A percentile compares a stretch with the other conserved stretches of the same genome.
Evolutionary conservation across 352 stramenopile species (phyloP).

Genomic region (Phytophthora megakarya): DNA sequence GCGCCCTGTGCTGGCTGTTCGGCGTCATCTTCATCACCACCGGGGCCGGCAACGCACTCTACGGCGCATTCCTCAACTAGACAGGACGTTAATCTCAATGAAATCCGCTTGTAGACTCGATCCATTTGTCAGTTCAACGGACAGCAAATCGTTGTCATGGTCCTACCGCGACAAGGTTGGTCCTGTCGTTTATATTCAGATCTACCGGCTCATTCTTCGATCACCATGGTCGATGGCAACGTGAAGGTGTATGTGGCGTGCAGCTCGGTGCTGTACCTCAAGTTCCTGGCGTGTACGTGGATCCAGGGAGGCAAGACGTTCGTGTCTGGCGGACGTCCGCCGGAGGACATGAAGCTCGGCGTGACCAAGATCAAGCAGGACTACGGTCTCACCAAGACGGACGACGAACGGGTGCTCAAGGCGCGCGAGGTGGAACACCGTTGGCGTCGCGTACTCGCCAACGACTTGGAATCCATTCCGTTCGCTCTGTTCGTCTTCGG

Average conservation of each 20-base stretch:
- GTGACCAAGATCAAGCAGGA: slow-evolving; percentile 40
- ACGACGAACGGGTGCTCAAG: slow-evolving; percentile 34
- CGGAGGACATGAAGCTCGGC: slow-evolving; percentile 50
- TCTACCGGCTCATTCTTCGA: neutral
- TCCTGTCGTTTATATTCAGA: slow-evolving; percentile 3
- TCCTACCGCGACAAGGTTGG: neutral
- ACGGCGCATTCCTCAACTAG: slow-evolving; percentile 36
- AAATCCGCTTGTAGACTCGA: slow-evolving; percentile 1
- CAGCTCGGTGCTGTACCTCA: slow-evolving; percentile 59
- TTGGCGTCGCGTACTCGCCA: slow-evolving; percentile 55
- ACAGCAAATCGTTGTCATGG: neutral
- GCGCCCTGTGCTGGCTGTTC: slow-evolving; percentile 45
- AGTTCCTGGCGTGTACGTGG: slow-evolving; percentile 57
- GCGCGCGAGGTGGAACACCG: slow-evolving; percentile 41
- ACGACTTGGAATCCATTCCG: slow-evolving; percentile 64
- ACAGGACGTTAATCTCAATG: slow-evolving; percentile 9
- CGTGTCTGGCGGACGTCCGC: slow-evolving; percentile 42
- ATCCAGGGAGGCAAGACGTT: slow-evolving; percentile 62
- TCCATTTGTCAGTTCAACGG: neutral
- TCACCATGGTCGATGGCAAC: slow-evolving; percentile 19
- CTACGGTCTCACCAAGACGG: slow-evolving; percentile 33
- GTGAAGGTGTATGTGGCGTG: slow-evolving; percentile 64
- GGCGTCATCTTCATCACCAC: slow-evolving; percentile 45
- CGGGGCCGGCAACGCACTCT: slow-evolving; percentile 39
- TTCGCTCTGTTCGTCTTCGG: slow-evolving; percentile 54